These are phyloP conservation scores for Melastoma malabathricum DNA, from an alignment of 345 rosid species.

Conservation along the genomic window DNA sequence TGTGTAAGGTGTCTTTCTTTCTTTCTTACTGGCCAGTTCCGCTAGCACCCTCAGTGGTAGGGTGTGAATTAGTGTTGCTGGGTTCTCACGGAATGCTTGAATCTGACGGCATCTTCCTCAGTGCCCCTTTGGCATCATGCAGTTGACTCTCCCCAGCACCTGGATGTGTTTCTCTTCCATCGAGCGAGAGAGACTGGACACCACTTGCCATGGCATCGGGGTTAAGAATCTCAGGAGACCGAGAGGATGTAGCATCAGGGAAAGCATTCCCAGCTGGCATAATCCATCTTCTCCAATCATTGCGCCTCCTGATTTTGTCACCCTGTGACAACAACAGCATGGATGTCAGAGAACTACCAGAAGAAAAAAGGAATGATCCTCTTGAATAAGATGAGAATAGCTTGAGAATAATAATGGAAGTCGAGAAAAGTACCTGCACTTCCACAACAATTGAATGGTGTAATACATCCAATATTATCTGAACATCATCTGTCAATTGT, in stretches of 20 bases:
- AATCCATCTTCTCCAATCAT: conserved; percentile 17
- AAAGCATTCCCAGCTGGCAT: conserved; percentile 10
- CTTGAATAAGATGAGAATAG: not conserved
- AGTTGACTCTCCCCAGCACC: not conserved
- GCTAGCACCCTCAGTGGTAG: too few relatives aligned
- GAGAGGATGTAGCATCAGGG: conserved; percentile 6
- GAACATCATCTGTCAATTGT: conserved; percentile 10
- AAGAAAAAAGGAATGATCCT: too few relatives aligned
- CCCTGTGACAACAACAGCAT: conserved; percentile 8
- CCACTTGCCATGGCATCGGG: conserved; percentile 2
- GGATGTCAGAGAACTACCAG: too few relatives aligned
- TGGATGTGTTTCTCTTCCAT: not conserved
- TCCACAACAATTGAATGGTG: conserved; percentile 14
- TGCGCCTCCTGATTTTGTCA: conserved; percentile 14
- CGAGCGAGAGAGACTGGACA: conserved; percentile 8
- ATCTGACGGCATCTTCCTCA: not conserved
- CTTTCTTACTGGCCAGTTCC: too few relatives aligned
- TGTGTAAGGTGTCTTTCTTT: too few relatives aligned
- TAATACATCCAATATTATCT: conserved; percentile 14
- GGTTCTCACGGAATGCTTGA: too few relatives aligned
- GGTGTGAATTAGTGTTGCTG: too few relatives aligned
- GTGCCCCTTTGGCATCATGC: not conserved
- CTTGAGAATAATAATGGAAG: too few relatives aligned
- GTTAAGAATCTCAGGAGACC: not conserved
- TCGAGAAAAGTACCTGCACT: conserved; percentile 15